Conservation (phyloP, 1,284 basidiomycete genomes). For the Trametes sp. region DNA sequence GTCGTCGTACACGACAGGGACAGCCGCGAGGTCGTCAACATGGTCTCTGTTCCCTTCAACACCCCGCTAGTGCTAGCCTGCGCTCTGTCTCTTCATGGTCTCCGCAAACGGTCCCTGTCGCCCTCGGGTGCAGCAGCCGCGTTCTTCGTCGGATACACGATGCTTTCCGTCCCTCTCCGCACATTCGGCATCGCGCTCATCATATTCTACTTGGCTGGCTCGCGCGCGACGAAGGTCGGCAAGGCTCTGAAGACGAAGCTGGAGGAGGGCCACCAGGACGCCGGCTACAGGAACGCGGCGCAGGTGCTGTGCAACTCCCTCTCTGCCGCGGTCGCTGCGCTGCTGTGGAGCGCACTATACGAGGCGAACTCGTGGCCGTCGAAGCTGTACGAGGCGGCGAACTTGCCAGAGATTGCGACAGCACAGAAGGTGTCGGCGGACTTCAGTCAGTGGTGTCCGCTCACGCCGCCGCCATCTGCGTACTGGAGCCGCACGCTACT, state of each 20-base stretch:
- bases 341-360: slow-evolving; percentile 71
- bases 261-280: slow-evolving; percentile 80
- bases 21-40: background rate
- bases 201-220: slow-evolving; percentile 84
- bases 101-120: slow-evolving; percentile 68
- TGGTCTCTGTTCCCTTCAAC: slow-evolving; percentile 33
- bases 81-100: slow-evolving; percentile 57
- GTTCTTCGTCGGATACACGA: slow-evolving; percentile 74
- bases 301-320: slow-evolving; percentile 87
- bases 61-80: slow-evolving; percentile 51
- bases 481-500: slow-evolving; percentile 68
- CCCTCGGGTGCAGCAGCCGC: slow-evolving; percentile 79
- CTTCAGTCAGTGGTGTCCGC: slow-evolving; percentile 60
- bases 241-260: slow-evolving; percentile 74
- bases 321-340: slow-evolving; percentile 70
- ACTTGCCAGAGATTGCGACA: slow-evolving; percentile 8
- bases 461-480: slow-evolving; percentile 47
- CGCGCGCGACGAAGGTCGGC: slow-evolving; percentile 86
- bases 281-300: slow-evolving; percentile 74
- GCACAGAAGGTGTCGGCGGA: slow-evolving; percentile 35
- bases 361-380: slow-evolving; percentile 47
- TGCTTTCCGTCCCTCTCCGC: slow-evolving; percentile 66
- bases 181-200: slow-evolving; percentile 80
- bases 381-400: slow-evolving; percentile 25
- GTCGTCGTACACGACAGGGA: slow-evolving; percentile 1